Evolutionary conservation across 768 basidiomycete genomes (phyloP).

Genomic region (Tylopilus intermedius): DNA sequence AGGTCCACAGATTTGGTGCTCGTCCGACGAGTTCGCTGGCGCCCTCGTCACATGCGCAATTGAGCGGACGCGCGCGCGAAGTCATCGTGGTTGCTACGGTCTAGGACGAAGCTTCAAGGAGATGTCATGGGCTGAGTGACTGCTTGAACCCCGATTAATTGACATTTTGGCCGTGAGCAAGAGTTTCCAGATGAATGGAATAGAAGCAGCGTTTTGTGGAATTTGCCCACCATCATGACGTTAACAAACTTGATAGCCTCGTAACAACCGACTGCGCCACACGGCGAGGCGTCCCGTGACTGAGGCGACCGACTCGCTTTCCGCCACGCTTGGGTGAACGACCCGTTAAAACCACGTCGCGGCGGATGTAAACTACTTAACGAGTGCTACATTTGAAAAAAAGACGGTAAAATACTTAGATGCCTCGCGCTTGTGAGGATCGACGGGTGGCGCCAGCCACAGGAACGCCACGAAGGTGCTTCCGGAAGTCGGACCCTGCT

Average conservation of each 20-base stretch:
- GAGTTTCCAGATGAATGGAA: constrained; percentile 5
- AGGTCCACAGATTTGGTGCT: background rate
- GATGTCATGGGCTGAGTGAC: too few relatives aligned
- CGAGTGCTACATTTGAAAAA: background rate
- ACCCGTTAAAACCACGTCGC: background rate
- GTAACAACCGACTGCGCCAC: constrained; percentile 18
- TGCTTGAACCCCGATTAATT: background rate
- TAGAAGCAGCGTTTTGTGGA: constrained; percentile 8
- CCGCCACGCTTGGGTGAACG: too few relatives aligned
- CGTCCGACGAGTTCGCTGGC: background rate
- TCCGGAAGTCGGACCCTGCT: constrained; percentile 3
- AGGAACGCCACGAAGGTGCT: constrained; percentile 13
- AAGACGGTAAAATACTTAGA: background rate
- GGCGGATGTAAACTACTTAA: background rate
- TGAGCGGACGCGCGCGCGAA: background rate
- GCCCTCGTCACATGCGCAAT: background rate
- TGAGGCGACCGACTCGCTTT: too few relatives aligned
- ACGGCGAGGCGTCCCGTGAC: constrained; percentile 11
- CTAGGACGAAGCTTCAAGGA: background rate
- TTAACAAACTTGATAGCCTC: background rate
- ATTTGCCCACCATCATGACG: constrained; percentile 5
- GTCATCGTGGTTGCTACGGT: background rate
- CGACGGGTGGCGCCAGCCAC: constrained; percentile 4
- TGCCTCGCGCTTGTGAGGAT: constrained; percentile 4
- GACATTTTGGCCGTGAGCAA: constrained; percentile 17